Conservation (phyloP, 257 asterid species). For the Thymus quinquecostatus region DNA sequence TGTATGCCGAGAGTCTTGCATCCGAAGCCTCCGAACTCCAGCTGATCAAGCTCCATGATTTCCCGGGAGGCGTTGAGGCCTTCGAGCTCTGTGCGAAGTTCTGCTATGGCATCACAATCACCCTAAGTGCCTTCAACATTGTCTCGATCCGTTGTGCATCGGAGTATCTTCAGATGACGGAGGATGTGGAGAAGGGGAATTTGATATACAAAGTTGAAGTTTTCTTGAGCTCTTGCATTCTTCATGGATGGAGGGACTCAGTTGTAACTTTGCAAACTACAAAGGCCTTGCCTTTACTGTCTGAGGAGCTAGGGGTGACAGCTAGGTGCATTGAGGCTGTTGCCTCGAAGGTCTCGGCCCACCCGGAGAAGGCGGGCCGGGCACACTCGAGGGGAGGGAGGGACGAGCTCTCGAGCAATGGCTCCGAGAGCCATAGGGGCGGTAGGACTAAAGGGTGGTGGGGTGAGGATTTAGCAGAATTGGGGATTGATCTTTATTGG, state of each 20-base stretch:
- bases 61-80: slow-evolving; percentile 83
- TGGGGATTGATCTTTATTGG: slow-evolving; percentile 90
- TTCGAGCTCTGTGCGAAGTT: slow-evolving; percentile 92
- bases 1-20: slow-evolving; percentile 67
- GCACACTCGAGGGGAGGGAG: slow-evolving; percentile 66
- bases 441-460: slow-evolving; percentile 74
- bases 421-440: slow-evolving; percentile 54
- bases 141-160: slow-evolving; percentile 82
- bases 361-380: slow-evolving; percentile 63
- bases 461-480: slow-evolving; percentile 87
- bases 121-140: slow-evolving; percentile 87
- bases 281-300: slow-evolving; percentile 52
- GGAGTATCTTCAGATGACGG: slow-evolving; percentile 88
- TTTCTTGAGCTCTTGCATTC: slow-evolving; percentile 81
- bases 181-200: slow-evolving; percentile 85
- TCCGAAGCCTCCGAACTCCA: slow-evolving; percentile 47
- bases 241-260: slow-evolving; percentile 89
- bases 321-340: slow-evolving; percentile 73
- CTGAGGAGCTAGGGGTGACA: slow-evolving; percentile 82
- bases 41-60: slow-evolving; percentile 71
- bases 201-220: slow-evolving; percentile 73
- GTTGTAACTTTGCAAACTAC: slow-evolving; percentile 71
- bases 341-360: slow-evolving; percentile 60
- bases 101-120: slow-evolving; percentile 93
- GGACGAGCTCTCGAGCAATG: slow-evolving; percentile 65